A percentile compares a stretch with the other conserved stretches of the same genome.
These are phyloP conservation scores for Suillus tomentosus DNA, from an alignment of 768 basidiomycete species.

Conservation along the genomic window DNA sequence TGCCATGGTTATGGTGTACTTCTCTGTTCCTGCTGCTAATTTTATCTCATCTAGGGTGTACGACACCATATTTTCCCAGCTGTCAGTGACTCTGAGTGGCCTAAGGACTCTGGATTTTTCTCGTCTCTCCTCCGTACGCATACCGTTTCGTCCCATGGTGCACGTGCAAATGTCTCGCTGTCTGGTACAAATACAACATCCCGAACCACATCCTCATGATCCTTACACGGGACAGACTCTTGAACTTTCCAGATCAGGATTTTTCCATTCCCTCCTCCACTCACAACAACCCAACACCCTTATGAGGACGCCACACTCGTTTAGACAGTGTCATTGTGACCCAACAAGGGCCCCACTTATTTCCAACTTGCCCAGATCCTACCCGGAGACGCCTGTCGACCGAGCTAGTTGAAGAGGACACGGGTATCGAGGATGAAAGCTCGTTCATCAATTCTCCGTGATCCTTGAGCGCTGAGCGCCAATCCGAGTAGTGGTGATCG, in stretches of 20 bases:
- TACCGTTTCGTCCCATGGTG: not conserved
- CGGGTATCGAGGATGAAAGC: not conserved
- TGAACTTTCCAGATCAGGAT: not conserved
- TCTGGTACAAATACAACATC: not conserved
- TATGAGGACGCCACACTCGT: not conserved
- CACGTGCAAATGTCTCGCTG: not conserved
- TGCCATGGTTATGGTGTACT: not conserved
- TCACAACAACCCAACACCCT: not conserved
- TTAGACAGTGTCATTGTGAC: not conserved
- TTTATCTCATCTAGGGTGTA: not conserved
- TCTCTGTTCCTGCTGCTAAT: not conserved
- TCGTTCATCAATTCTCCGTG: too few species aligned
- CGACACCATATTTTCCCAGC: not conserved
- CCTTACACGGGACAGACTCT: not conserved
- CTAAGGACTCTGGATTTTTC: not conserved
- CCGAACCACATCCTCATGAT: accelerated
- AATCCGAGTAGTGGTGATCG: too few species aligned
- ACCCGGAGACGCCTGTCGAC: not conserved
- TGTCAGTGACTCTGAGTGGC: not conserved
- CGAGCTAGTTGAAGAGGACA: slow-evolving; percentile 32
- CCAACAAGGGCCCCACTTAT: not conserved
- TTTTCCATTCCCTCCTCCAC: not conserved
- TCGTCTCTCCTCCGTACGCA: not conserved
- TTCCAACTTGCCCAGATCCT: not conserved
- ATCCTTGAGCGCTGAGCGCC: too few species aligned